phyloP scores from a whole-genome alignment of 2,329 filamentous ascomycete genomes.

The Pestalotiopsis sp. region DNA sequence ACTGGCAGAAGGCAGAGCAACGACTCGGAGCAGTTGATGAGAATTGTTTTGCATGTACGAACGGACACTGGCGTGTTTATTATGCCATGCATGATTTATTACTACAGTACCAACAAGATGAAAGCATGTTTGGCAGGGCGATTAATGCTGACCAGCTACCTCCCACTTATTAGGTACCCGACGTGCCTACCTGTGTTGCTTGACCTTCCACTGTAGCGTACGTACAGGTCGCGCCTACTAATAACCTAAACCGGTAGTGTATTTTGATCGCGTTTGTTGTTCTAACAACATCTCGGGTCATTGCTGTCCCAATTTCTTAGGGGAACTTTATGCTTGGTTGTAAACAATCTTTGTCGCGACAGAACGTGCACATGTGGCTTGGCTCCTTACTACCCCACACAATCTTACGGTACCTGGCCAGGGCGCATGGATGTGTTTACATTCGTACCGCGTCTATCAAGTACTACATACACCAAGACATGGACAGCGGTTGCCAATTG shows the following conservation, averaged over 20 bases:
- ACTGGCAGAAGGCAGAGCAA: too few relatives aligned
- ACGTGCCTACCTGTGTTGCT: too few relatives aligned
- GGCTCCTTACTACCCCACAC: not conserved
- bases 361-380: not conserved
- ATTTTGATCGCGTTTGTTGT: not conserved
- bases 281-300: not conserved
- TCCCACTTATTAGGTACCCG: too few relatives aligned
- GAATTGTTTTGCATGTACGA: too few relatives aligned
- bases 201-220: not conserved
- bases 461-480: not conserved
- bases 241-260: not conserved
- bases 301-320: constrained; percentile 3
- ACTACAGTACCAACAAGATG: too few relatives aligned
- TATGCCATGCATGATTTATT: too few relatives aligned
- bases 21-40: too few relatives aligned
- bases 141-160: too few relatives aligned
- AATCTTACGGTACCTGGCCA: not conserved
- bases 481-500: not conserved
- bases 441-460: not conserved
- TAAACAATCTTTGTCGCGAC: constrained; percentile 4
- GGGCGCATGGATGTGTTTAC: not conserved
- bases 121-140: too few relatives aligned
- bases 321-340: not conserved
- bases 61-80: too few relatives aligned
- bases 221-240: not conserved